These are phyloP conservation scores for Zelopaecilomyces penicillatus DNA, from an alignment of 2,329 filamentous ascomycete genomes.

Conservation along the genomic window DNA sequence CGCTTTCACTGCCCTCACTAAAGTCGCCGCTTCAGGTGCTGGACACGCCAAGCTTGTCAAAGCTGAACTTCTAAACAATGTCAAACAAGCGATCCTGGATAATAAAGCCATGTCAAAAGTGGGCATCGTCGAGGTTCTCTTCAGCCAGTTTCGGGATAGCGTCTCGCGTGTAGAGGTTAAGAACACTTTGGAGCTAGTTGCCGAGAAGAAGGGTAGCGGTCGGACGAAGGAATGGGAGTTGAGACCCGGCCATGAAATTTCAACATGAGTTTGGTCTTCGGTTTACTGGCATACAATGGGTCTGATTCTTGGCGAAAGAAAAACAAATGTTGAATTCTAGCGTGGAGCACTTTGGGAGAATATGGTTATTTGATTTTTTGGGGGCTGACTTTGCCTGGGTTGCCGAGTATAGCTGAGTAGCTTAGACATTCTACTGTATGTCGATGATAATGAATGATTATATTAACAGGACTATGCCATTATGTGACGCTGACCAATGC, in stretches of 20 bases:
- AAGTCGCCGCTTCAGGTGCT: conserved; percentile 8
- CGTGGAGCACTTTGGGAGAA: conserved; percentile 6
- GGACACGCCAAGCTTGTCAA: conserved; percentile 25
- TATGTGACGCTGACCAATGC: too few species aligned
- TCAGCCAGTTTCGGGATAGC: conserved; percentile 27
- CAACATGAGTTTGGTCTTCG: conserved; percentile 12
- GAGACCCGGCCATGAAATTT: conserved; percentile 30
- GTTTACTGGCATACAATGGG: neutral
- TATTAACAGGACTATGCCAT: too few species aligned
- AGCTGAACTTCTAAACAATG: conserved; percentile 30
- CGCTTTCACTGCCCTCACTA: conserved; percentile 28
- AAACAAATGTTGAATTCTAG: conserved; percentile 1
- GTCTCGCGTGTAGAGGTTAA: conserved; percentile 33
- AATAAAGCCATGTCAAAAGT: conserved; percentile 32
- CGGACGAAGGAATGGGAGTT: conserved; percentile 31
- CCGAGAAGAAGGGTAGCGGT: conserved; percentile 30
- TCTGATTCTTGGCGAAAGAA: too few species aligned
- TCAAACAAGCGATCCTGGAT: conserved; percentile 33
- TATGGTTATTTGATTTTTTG: neutral
- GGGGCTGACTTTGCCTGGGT: neutral
- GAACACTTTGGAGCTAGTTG: conserved; percentile 32
- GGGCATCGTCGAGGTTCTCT: conserved; percentile 33
- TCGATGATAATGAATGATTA: too few species aligned
- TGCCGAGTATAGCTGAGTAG: too few species aligned
- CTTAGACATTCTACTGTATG: too few species aligned